A percentile compares a stretch with the other conserved stretches of the same genome.
phyloP scores from a whole-genome alignment of 2,329 filamentous ascomycete species.

The Cordyceps pruinosa region DNA sequence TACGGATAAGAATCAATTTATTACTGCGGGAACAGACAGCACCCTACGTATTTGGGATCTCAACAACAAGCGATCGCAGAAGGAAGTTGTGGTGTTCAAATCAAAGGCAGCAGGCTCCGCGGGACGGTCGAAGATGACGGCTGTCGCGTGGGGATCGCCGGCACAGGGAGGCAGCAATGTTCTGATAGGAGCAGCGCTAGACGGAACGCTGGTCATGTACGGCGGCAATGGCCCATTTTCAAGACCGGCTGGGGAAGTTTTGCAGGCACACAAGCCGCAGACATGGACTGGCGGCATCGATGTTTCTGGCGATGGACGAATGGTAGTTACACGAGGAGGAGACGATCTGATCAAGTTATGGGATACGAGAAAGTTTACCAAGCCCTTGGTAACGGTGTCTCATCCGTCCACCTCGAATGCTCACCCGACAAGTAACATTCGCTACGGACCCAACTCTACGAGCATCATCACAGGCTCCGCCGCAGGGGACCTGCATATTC shows the following conservation, averaged over 20 bases:
- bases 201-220: slow-evolving; percentile 90
- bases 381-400: slow-evolving; percentile 70
- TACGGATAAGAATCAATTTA: slow-evolving; percentile 72
- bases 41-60: slow-evolving; percentile 96
- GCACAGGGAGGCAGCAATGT: slow-evolving; percentile 71
- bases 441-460: slow-evolving; percentile 76
- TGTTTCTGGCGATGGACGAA: slow-evolving; percentile 81
- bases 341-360: slow-evolving; percentile 92
- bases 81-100: slow-evolving; percentile 93
- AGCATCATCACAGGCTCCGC: slow-evolving; percentile 85
- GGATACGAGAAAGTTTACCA: slow-evolving; percentile 94
- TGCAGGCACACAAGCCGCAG: slow-evolving; percentile 71
- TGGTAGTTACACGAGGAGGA: slow-evolving; percentile 84
- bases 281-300: slow-evolving; percentile 92
- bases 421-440: slow-evolving; percentile 79
- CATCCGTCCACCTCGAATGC: slow-evolving; percentile 78
- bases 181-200: slow-evolving; percentile 74
- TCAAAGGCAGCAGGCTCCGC: slow-evolving; percentile 82
- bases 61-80: slow-evolving; percentile 82
- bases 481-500: slow-evolving; percentile 79
- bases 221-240: slow-evolving; percentile 79
- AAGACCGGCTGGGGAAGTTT: slow-evolving; percentile 74
- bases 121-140: slow-evolving; percentile 88
- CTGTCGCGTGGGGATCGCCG: slow-evolving; percentile 76
- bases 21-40: slow-evolving; percentile 90